phyloP scores from a whole-genome alignment of 768 basidiomycete species.

The Mrakia gelida region DNA sequence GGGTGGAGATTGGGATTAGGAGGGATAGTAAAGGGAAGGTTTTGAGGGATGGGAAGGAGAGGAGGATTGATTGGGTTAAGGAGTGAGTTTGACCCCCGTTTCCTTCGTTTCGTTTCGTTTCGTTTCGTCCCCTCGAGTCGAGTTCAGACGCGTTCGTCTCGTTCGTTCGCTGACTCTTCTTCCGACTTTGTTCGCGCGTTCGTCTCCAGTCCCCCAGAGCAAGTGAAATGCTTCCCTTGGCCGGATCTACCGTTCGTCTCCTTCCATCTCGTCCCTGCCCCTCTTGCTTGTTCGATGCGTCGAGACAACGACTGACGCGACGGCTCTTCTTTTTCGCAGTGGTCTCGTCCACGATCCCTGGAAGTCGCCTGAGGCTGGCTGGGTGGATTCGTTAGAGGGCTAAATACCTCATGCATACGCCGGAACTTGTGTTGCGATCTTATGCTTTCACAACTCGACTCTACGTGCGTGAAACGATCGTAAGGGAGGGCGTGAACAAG shows the following conservation, averaged over 20 bases:
- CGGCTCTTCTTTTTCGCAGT: not conserved
- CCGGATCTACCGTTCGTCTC: slow-evolving; percentile 1
- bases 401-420: no score
- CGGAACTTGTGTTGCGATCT: no score
- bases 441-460: no score
- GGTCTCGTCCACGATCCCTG: slow-evolving; percentile 2
- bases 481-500: no score
- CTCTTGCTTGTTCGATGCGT: not conserved
- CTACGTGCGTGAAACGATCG: no score
- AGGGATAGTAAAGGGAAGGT: not conserved
- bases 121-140: no score
- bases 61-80: not conserved
- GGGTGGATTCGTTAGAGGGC: slow-evolving; percentile 1
- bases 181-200: not conserved
- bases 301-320: not conserved
- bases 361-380: not conserved
- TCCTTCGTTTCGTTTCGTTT: not conserved
- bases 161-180: not conserved
- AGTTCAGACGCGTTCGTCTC: not conserved
- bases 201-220: not conserved
- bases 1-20: slow-evolving; percentile 8
- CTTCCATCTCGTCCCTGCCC: no score
- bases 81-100: not conserved
- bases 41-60: not conserved
- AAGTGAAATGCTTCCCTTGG: slow-evolving; percentile 13